These are phyloP conservation scores for Tetradesmus lagerheimii DNA, from an alignment of 139 green algal species.

Conservation along the genomic window DNA sequence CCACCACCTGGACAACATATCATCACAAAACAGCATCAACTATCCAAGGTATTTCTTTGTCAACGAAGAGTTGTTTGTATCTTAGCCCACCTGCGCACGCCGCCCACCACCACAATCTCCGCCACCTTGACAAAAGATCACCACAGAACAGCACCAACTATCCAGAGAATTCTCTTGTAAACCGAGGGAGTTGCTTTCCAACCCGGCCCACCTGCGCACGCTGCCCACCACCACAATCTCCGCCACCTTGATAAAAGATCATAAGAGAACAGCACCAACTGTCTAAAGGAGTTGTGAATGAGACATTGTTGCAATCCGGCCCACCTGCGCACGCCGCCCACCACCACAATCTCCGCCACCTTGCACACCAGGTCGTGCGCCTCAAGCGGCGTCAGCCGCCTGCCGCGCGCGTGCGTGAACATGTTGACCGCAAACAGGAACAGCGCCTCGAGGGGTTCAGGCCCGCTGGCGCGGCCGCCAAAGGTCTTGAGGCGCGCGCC, in stretches of 20 bases:
- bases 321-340: constrained; percentile 59
- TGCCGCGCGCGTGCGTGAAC: constrained; percentile 48
- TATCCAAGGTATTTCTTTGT: no score
- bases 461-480: constrained; percentile 56
- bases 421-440: constrained; percentile 58
- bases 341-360: constrained; percentile 60
- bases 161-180: no score
- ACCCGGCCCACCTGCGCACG: constrained; percentile 30
- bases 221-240: constrained; percentile 57
- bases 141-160: no score
- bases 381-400: constrained; percentile 57
- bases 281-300: no score
- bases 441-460: constrained; percentile 59
- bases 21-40: no score
- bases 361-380: constrained; percentile 65
- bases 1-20: constrained; percentile 57
- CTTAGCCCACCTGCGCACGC: background rate
- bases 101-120: background rate
- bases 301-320: background rate
- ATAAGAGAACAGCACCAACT: background rate
- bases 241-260: constrained; percentile 57
- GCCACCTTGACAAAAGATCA: constrained; percentile 57
- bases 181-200: no score
- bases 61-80: no score
- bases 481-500: constrained; percentile 60